A percentile compares a stretch with the other conserved stretches of the same genome.
These are phyloP conservation scores for Mikania micrantha DNA, from an alignment of 129 eudicot species.

Conservation along the genomic window DNA sequence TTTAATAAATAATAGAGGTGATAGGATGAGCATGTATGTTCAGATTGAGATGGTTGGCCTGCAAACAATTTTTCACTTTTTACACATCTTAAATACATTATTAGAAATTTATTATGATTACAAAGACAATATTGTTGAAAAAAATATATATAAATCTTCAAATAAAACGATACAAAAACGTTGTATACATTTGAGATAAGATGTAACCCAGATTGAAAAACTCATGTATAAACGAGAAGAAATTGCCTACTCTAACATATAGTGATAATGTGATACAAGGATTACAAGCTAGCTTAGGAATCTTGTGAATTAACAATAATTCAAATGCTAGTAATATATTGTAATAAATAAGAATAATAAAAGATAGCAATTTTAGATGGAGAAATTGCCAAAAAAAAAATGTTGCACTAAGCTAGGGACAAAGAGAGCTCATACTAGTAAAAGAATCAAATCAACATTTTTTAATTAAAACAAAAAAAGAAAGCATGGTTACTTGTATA, in stretches of 20 bases:
- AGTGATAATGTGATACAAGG: neutral
- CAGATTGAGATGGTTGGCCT: neutral
- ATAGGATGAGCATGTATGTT: neutral
- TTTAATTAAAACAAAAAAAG: neutral
- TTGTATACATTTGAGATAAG: neutral
- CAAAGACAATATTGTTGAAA: neutral
- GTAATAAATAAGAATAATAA: neutral
- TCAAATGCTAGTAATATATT: neutral
- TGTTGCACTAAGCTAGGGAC: neutral
- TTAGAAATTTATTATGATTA: neutral
- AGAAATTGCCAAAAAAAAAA: neutral
- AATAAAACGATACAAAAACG: neutral
- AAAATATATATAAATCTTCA: neutral
- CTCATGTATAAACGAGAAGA: neutral
- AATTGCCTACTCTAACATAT: neutral
- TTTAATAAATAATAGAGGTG: neutral
- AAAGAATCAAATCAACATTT: neutral
- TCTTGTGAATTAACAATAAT: neutral
- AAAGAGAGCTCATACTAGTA: neutral
- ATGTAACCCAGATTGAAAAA: neutral
- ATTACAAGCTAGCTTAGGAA: neutral
- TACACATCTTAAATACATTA: neutral
- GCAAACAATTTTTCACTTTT: neutral
- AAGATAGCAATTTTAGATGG: neutral
- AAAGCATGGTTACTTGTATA: slow-evolving; percentile 45